Evolutionary conservation across 2,329 filamentous ascomycete species (phyloP).

Genomic region (Aspergillus awamori): DNA sequence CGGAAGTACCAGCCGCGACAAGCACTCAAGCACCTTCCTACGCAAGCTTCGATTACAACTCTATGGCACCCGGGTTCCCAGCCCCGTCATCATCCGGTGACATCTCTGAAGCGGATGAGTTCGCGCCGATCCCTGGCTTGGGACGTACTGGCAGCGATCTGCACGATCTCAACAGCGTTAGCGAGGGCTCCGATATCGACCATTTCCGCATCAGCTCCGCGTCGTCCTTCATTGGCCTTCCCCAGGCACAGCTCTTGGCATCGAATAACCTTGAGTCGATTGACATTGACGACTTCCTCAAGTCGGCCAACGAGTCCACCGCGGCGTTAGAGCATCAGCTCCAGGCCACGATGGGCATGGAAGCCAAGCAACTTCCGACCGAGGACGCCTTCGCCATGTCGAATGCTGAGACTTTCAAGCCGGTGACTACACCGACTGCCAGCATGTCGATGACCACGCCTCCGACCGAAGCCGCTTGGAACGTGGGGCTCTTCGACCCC

Average conservation of each 20-base stretch:
- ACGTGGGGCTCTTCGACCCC: conserved; percentile 37
- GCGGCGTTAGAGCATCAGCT: conserved; percentile 45
- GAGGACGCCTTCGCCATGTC: conserved; percentile 36
- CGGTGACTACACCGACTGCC: conserved; percentile 23
- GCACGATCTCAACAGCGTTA: conserved; percentile 45
- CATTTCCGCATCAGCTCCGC: conserved; percentile 47
- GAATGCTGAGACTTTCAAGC: conserved; percentile 27
- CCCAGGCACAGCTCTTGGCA: conserved; percentile 45
- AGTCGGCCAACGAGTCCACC: conserved; percentile 45
- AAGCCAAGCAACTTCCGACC: conserved; percentile 35
- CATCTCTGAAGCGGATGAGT: conserved; percentile 52
- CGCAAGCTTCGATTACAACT: conserved; percentile 49
- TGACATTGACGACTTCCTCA: conserved; percentile 49
- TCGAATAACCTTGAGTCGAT: conserved; percentile 45
- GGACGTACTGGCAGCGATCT: conserved; percentile 34
- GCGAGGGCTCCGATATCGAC: conserved; percentile 46
- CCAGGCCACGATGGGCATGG: conserved; percentile 41
- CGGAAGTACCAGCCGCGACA: conserved; percentile 40
- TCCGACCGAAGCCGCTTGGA: conserved; percentile 38
- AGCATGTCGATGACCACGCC: conserved; percentile 29
- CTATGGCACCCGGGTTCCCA: conserved; percentile 41
- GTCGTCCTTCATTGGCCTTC: conserved; percentile 46
- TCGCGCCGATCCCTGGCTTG: conserved; percentile 37
- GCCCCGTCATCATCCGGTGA: conserved; percentile 54
- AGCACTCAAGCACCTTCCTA: conserved; percentile 51